Evolutionary conservation across 345 rosid species (phyloP), one percentile per base, ranked within the genome.

Genomic region (Gossypium herbaceum): DNA sequence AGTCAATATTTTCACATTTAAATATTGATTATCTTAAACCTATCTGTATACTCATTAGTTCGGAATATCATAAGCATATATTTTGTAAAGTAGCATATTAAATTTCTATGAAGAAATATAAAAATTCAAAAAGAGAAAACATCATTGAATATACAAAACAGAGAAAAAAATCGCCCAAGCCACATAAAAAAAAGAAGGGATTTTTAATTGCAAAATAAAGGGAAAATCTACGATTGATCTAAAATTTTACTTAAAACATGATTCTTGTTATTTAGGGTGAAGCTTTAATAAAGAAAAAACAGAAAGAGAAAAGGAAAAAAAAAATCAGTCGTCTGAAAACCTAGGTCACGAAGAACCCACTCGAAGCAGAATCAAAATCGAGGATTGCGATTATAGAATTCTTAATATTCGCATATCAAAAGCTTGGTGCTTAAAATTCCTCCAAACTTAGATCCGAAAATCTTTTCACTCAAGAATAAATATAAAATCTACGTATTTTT

Each of bases 321-420:
- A 20, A 47, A 73, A 62, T 9, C 39, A 9, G 19, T 64, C 9
- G 2, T 51, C 50, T 12, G 13, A 73, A 73, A 73, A 62, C 76
- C 70, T 73, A 73, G 76, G 61, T 62, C 57, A 56, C 13, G 24
- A 51, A 29, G 44, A 73, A 50, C 19, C 60, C 22, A 61, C 59
- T 51, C 7, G 57, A 62, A 48, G 9, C 25, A 47, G 69, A n/a
- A n/a, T 7, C 70, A 50, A 73, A 73, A 62, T 73, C 76, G n/a
- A 63, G 24, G 45, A 29, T 73, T 50, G 12, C 69, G 47, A 50
- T 61, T 73, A 5, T 19, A 29, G 56, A 29, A 73, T 41, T 11
- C 29, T 24, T 44, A 11, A 48, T 34, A 73, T 47, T 62, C n/a
- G 9, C 19, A 10, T 29, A 73, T 16, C 24, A 17, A 52, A 73